Conservation (phyloP, 108 stramenopile genomes). For the Skeletonema tropicum region DNA sequence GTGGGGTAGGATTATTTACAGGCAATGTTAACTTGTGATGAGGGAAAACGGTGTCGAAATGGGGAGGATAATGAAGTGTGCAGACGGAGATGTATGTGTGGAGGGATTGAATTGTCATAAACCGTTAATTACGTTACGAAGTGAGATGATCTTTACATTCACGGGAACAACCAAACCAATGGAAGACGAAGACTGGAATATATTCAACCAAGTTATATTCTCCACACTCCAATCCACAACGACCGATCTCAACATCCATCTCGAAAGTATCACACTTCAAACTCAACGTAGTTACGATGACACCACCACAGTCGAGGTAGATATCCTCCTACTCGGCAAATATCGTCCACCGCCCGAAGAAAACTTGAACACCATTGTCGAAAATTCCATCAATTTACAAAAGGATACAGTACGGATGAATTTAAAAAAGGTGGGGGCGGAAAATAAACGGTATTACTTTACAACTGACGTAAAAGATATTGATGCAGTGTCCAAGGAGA, state of each 20-base stretch:
- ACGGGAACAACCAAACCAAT: neutral
- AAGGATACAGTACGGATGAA: neutral
- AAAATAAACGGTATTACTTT: neutral
- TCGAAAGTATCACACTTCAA: neutral
- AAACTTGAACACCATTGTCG: neutral
- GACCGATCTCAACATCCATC: neutral
- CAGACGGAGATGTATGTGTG: neutral
- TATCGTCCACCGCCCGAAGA: neutral
- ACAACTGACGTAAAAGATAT: neutral
- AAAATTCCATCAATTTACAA: neutral
- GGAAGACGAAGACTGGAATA: neutral
- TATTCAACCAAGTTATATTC: neutral
- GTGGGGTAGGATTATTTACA: neutral
- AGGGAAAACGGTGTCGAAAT: neutral
- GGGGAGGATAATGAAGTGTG: neutral
- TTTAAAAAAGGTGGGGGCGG: neutral
- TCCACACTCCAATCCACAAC: neutral
- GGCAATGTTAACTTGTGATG: neutral
- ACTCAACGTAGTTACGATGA: neutral
- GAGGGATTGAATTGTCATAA: neutral
- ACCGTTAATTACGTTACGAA: neutral
- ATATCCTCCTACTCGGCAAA: neutral
- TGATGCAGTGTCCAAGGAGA: neutral
- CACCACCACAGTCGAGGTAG: neutral
- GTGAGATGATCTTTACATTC: neutral